Percentiles rank a stretch among this genome's conserved stretches.
These are phyloP conservation scores for Coniferiporia weirii DNA, from an alignment of 1,284 basidiomycete species.

Conservation along the genomic window DNA sequence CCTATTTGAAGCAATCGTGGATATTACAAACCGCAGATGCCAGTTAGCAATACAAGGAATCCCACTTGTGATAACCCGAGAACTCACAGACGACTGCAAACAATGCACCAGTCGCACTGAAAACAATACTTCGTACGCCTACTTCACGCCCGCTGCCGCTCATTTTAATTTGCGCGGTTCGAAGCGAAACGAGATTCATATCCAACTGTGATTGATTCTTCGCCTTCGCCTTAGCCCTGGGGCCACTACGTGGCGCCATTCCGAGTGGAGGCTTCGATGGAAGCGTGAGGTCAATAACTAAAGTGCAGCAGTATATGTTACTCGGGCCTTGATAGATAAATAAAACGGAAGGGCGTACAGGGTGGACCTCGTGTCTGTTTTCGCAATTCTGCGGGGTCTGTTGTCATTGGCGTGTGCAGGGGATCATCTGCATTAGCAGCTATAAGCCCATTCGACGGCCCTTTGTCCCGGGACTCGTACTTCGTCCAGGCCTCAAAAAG, in stretches of 20 bases:
- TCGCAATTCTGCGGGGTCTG: not conserved
- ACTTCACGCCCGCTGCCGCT: slow-evolving; percentile 13
- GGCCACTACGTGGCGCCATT: not conserved
- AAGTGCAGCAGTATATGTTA: not conserved
- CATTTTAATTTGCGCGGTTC: slow-evolving; percentile 11
- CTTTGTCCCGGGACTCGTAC: too few relatives aligned
- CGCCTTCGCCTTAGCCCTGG: not conserved
- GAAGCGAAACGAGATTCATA: not conserved
- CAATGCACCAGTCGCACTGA: slow-evolving; percentile 20
- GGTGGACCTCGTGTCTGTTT: not conserved
- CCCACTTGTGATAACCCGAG: not conserved
- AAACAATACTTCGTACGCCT: slow-evolving; percentile 19
- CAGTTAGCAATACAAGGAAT: not conserved
- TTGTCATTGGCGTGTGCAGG: not conserved
- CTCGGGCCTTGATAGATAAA: not conserved
- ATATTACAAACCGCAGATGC: not conserved
- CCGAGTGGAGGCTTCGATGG: not conserved
- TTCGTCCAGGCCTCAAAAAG: too few relatives aligned
- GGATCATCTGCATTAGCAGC: not conserved
- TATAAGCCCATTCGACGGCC: too few relatives aligned
- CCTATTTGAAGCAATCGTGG: slow-evolving; percentile 29
- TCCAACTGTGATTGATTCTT: not conserved
- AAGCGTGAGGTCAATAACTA: not conserved
- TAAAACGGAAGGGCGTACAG: not conserved
- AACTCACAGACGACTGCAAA: slow-evolving; percentile 26